These are phyloP conservation scores for Apiotrichum gracile DNA, from an alignment of 1,284 basidiomycete species.

Conservation along the genomic window DNA sequence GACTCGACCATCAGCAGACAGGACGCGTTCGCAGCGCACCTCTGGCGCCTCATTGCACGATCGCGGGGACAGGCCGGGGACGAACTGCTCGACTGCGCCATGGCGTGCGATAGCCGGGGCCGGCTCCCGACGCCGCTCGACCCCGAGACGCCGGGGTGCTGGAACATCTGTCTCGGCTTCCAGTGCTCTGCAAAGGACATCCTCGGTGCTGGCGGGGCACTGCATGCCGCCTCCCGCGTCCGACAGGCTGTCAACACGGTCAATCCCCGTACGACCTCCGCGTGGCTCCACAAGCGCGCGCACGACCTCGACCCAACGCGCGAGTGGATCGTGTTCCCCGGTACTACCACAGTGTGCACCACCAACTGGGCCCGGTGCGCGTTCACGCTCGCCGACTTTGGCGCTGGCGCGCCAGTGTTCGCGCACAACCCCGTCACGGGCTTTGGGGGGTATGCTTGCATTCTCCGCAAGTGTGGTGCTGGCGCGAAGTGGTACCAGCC, in stretches of 20 bases:
- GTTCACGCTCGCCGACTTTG: constrained; percentile 46
- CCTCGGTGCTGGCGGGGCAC: constrained; percentile 19
- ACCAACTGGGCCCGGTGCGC: constrained; percentile 49
- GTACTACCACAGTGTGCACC: constrained; percentile 42
- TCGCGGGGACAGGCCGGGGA: constrained; percentile 35
- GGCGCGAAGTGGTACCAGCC: constrained; percentile 9
- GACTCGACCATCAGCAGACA: constrained; percentile 35
- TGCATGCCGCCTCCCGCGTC: constrained; percentile 20
- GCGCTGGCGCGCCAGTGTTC: constrained; percentile 32
- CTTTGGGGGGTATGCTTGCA: constrained; percentile 6
- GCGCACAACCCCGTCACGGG: constrained; percentile 20
- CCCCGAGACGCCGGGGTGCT: constrained; percentile 1
- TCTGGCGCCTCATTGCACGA: constrained; percentile 48
- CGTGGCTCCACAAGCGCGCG: constrained; percentile 48
- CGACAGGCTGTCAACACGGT: constrained; percentile 38
- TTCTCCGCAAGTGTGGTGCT: background rate
- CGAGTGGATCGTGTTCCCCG: constrained; percentile 49
- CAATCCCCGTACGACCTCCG: constrained; percentile 21
- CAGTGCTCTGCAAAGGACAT: constrained; percentile 33
- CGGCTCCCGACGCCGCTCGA: constrained; percentile 40
- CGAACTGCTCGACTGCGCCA: constrained; percentile 28
- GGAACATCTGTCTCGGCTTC: constrained; percentile 45
- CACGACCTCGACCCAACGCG: constrained; percentile 39
- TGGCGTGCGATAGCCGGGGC: constrained; percentile 44
- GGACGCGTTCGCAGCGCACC: constrained; percentile 50